Conservation (phyloP, 2,329 filamentous ascomycete genomes). For the Catunica adiposa region DNA sequence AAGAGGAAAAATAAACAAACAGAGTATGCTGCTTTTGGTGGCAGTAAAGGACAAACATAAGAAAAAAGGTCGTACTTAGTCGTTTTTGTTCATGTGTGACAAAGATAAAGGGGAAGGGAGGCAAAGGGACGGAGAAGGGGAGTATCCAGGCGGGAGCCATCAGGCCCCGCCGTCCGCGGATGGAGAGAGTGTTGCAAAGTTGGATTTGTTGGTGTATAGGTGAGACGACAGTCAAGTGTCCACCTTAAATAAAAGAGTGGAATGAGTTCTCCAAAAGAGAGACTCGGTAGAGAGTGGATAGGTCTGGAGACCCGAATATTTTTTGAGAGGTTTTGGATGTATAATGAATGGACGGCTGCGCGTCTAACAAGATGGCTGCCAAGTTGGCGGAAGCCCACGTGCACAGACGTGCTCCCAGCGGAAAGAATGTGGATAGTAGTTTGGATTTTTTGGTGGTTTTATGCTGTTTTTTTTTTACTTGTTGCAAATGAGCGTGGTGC, state of each 20-base stretch:
- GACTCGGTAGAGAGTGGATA: neutral
- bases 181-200: neutral
- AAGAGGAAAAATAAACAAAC: neutral
- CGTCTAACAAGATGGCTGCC: conserved; percentile 11
- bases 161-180: neutral
- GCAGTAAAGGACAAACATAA: conserved; percentile 1
- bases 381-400: neutral
- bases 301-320: neutral
- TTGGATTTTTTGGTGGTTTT: neutral
- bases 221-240: neutral
- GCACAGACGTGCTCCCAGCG: neutral
- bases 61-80: conserved; percentile 9
- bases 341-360: conserved; percentile 8
- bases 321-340: neutral
- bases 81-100: conserved; percentile 8
- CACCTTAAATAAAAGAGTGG: neutral
- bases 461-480: neutral
- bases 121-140: neutral
- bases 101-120: neutral
- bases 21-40: neutral
- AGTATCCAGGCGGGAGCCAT: neutral
- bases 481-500: neutral
- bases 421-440: neutral
- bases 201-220: neutral
- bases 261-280: conserved; percentile 1